Evolutionary conservation across 306 rosid species (phyloP).

Genomic region (Lotus japonicus): DNA sequence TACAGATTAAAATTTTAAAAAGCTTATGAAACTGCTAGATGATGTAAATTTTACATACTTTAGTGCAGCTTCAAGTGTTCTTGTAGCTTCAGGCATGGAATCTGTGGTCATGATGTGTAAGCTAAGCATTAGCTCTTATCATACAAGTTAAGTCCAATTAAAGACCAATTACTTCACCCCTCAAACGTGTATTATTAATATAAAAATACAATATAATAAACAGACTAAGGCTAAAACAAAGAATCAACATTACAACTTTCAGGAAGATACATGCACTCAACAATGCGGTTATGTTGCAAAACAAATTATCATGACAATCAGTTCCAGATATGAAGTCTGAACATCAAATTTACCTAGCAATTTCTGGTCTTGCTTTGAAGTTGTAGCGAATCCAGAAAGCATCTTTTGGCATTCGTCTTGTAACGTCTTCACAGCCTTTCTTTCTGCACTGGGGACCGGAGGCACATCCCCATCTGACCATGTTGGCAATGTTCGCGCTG

Average conservation of each 20-base stretch:
- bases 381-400: constrained; percentile 57
- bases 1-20: background rate
- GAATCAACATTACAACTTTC: no score
- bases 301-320: constrained; percentile 1
- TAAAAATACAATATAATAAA: no score
- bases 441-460: constrained; percentile 73
- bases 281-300: background rate
- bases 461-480: constrained; percentile 90
- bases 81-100: constrained; percentile 50
- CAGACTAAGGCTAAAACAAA: no score
- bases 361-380: constrained; percentile 64
- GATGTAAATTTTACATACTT: constrained; percentile 38
- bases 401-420: constrained; percentile 70
- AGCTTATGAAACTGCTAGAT: constrained; percentile 10
- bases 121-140: constrained; percentile 17
- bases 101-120: constrained; percentile 34
- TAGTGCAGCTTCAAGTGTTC: constrained; percentile 66
- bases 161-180: background rate
- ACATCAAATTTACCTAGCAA: constrained; percentile 43
- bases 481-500: constrained; percentile 78
- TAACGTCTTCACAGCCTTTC: constrained; percentile 63
- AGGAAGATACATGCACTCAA: background rate
- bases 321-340: background rate
- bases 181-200: no score
- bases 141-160: background rate